Evolutionary conservation across 371 early-diverging fungal genomes (phyloP).

Genomic region (Parasitella parasitica): DNA sequence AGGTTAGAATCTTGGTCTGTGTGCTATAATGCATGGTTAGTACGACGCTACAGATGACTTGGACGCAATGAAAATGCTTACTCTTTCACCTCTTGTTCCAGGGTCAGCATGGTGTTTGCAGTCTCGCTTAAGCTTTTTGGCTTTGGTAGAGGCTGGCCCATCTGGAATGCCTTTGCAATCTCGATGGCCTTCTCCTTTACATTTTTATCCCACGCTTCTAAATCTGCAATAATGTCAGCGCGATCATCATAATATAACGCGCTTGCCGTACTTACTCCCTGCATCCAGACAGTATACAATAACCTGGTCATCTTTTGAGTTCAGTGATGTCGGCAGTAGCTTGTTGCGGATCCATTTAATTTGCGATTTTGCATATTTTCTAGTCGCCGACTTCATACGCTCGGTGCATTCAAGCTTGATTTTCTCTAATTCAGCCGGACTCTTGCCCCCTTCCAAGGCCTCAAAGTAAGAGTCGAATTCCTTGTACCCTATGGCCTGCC

Average conservation of each 20-base stretch:
- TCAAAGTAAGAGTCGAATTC: conserved; percentile 77
- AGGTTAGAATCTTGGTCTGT: conserved; percentile 52
- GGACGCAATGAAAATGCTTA: too few relatives aligned
- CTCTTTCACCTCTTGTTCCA: conserved; percentile 24
- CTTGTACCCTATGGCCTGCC: conserved; percentile 89
- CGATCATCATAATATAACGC: neutral
- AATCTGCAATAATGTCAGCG: conserved; percentile 25
- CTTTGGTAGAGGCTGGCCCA: conserved; percentile 37
- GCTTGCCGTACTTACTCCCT: conserved; percentile 49
- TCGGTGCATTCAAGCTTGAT: conserved; percentile 63
- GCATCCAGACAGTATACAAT: conserved; percentile 79
- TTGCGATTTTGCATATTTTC: conserved; percentile 89
- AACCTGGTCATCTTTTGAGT: conserved; percentile 31
- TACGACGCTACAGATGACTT: too few relatives aligned
- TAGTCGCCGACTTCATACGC: conserved; percentile 82
- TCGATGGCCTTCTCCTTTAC: conserved; percentile 55
- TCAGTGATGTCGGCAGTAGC: conserved; percentile 56
- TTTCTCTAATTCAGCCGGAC: conserved; percentile 33
- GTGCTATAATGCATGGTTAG: conserved; percentile 28
- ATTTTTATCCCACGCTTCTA: conserved; percentile 56
- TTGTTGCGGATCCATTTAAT: conserved; percentile 90
- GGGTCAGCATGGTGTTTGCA: conserved; percentile 41
- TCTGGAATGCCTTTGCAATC: conserved; percentile 46
- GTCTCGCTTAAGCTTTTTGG: conserved; percentile 31
- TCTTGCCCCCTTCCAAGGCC: conserved; percentile 39